phyloP scores from a whole-genome alignment of 2,329 filamentous ascomycete species.

The Aspergillus phoenicis region DNA sequence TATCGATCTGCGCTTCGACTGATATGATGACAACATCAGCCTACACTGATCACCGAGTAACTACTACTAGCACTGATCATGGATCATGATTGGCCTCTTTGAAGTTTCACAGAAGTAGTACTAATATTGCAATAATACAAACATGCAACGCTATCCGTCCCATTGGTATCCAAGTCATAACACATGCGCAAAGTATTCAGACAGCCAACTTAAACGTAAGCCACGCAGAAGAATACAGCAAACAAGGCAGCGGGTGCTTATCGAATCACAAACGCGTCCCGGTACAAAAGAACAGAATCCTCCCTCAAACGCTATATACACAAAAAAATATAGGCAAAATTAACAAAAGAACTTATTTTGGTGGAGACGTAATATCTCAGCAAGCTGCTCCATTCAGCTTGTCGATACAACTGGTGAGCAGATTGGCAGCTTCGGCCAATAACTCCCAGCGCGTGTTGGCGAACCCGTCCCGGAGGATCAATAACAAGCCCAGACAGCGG shows the following conservation, averaged over 20 bases:
- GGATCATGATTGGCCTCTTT: too few species aligned
- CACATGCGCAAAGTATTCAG: not conserved
- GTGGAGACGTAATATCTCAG: not conserved
- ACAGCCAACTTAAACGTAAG: not conserved
- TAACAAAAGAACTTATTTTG: not conserved
- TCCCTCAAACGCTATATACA: slow-evolving; percentile 12
- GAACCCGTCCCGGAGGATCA: slow-evolving; percentile 82
- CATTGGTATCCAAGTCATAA: slow-evolving; percentile 1
- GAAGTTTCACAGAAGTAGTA: too few species aligned
- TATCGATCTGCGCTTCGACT: not conserved
- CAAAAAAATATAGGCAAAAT: slow-evolving; percentile 5
- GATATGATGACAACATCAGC: too few species aligned
- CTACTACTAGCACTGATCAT: too few species aligned
- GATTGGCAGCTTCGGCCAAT: slow-evolving; percentile 78
- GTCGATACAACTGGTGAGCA: slow-evolving; percentile 79
- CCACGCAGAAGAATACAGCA: not conserved
- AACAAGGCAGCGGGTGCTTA: not conserved
- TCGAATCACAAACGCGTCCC: not conserved
- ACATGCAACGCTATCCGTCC: not conserved
- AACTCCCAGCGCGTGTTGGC: slow-evolving; percentile 86
- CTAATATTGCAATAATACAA: not conserved
- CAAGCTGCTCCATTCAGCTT: slow-evolving; percentile 45
- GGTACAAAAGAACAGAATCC: slow-evolving; percentile 2
- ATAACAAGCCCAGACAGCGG: slow-evolving; percentile 75
- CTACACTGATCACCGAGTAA: too few species aligned